Evolutionary conservation across 1,139 yeast genomes (phyloP), one percentile per base, ranked within the genome.

Genomic region (Saccharomyces hybrid): DNA sequence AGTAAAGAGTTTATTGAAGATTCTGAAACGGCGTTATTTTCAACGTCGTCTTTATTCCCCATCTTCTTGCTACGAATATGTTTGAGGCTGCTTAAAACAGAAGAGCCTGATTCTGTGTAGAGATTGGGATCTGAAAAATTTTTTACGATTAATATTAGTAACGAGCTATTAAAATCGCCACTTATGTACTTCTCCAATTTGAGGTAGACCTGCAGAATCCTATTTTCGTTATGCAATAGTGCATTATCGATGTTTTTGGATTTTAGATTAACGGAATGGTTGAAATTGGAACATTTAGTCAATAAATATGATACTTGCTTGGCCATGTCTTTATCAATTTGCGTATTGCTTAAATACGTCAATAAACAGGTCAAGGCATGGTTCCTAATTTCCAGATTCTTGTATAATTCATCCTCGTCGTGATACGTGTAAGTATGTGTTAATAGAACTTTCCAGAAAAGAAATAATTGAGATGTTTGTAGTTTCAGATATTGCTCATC

Each of bases 371-470:
- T 72, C 47, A 80, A 63, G 2, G 82, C 73, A 59, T 77, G 78
- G 50, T 75, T 74, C 54, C 81, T 73, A 12, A 78, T 71, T 58
- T 77, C 79, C 41, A 80, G 61, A 47, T 78, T 70, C 52, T 73
- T 74, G 60, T 72, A 67, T 4, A 78, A 64, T 50, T 77, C 81
- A 52, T 69, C 73, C 51, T 73, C 65, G 55, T 69, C 70, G 1
- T 68, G 62, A 31, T 71, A 63, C 2, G 59, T 56, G 19, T 64
- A 61, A 3, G 69, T 57, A 31, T 75, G 78, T 2, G 90, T 86
- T 53, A 90, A 73, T n/a, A 89, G 77, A 56, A 84, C 81, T 64
- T 88, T 88, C 96, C 97, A 90, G 59, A 89, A 80, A 4, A 82
- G 78, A 50, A 89, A 73, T 55, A 88, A 77, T 65, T 88, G 96